A percentile compares a stretch with the other conserved stretches of the same genome.
These are phyloP conservation scores for Coemansia sp. DNA, from an alignment of 192 early-diverging fungal genomes.

Conservation along the genomic window DNA sequence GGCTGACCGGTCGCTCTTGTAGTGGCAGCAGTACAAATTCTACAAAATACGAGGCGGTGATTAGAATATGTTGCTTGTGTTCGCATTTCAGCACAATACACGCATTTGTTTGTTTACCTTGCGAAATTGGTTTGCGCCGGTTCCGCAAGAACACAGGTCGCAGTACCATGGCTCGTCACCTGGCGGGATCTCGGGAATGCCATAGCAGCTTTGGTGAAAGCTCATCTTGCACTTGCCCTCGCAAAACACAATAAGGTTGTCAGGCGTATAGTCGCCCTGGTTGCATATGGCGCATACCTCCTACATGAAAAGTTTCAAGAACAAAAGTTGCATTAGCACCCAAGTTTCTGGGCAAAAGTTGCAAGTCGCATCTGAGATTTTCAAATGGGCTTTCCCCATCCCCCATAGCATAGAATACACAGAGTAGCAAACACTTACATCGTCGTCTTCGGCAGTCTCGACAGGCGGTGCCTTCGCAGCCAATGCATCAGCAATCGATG, in stretches of 20 bases:
- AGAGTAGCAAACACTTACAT: background rate
- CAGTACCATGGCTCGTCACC: constrained; percentile 54
- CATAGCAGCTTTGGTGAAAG: constrained; percentile 49
- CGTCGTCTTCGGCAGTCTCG: constrained; percentile 1
- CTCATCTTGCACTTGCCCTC: constrained; percentile 42
- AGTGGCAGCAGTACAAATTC: constrained; percentile 50
- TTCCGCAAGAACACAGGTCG: constrained; percentile 29
- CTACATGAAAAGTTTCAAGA: constrained; percentile 17
- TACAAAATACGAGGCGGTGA: constrained; percentile 5
- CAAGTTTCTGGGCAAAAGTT: too few species aligned
- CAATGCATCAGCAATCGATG: background rate
- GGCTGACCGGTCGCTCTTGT: constrained; percentile 40
- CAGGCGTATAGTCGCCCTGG: constrained; percentile 26
- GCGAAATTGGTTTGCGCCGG: constrained; percentile 10
- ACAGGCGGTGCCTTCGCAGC: background rate
- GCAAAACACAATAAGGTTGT: constrained; percentile 48
- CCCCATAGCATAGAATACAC: background rate
- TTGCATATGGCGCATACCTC: constrained; percentile 44
- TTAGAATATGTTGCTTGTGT: background rate
- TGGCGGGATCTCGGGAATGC: constrained; percentile 35
- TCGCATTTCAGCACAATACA: background rate
- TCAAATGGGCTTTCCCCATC: background rate
- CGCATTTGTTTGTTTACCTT: constrained; percentile 17
- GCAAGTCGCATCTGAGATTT: too few species aligned
- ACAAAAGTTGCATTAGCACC: background rate